These are phyloP conservation scores for Aspergillus nanangensis DNA, from an alignment of 495 filamentous ascomycete genomes.

Conservation along the genomic window DNA sequence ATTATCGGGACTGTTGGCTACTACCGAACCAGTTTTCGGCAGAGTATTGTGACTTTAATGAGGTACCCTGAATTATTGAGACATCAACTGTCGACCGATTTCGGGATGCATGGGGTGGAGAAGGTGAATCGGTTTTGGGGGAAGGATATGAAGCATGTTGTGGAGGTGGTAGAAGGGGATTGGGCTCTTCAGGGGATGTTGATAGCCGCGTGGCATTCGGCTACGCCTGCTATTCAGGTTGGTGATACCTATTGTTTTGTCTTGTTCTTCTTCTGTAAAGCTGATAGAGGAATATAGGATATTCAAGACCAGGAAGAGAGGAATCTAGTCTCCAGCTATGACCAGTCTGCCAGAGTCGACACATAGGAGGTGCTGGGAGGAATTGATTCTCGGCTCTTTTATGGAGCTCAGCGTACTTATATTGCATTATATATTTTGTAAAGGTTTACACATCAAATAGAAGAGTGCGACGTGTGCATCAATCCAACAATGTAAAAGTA, in stretches of 20 bases:
- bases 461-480: no score
- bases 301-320: not conserved
- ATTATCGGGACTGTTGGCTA: conserved; percentile 1
- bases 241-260: not conserved
- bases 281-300: no score
- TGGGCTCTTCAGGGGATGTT: conserved; percentile 2
- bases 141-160: not conserved
- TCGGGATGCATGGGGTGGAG: conserved; percentile 1
- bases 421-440: no score
- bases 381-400: no score
- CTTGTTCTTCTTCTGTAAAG: not conserved
- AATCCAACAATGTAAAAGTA: no score
- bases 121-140: not conserved
- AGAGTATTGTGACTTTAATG: not conserved
- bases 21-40: not conserved
- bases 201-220: conserved; percentile 6
- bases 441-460: no score
- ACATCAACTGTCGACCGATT: conserved; percentile 1
- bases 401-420: no score
- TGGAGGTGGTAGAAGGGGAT: not conserved
- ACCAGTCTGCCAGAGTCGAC: no score
- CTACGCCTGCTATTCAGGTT: conserved; percentile 5
- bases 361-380: no score
- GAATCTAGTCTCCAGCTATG: not conserved
- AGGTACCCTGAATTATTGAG: conserved; percentile 1